Evolutionary conservation across 1,284 basidiomycete genomes (phyloP).

Genomic region (Irpex rosettiformis): DNA sequence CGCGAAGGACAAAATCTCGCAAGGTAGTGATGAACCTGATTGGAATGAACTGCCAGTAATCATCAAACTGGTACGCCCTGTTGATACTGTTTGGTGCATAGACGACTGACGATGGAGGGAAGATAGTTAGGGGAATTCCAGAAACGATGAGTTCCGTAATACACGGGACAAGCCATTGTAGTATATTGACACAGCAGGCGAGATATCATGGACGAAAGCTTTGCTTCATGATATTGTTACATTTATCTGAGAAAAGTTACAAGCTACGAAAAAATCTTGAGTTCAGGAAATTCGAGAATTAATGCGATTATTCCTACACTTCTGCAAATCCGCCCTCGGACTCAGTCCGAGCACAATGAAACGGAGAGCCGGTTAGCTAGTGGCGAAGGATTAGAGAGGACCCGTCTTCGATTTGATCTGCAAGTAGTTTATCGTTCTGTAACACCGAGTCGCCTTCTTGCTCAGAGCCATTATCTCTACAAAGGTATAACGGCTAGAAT

Average conservation of each 20-base stretch:
- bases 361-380: not conserved
- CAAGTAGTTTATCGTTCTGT: constrained; percentile 8
- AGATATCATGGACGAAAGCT: no score
- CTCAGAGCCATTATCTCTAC: constrained; percentile 11
- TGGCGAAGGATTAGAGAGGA: constrained; percentile 14
- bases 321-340: no score
- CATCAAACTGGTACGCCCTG: not conserved
- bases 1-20: not conserved
- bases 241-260: not conserved
- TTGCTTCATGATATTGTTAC: no score
- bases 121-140: not conserved
- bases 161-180: not conserved
- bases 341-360: no score
- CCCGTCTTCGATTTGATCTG: constrained; percentile 19
- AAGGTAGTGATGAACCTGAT: not conserved
- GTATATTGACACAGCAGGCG: no score
- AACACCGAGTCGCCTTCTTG: constrained; percentile 1
- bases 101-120: no score
- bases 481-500: constrained; percentile 22
- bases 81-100: not conserved
- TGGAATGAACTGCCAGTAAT: not conserved
- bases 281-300: no score
- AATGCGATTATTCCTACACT: no score
- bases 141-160: not conserved
- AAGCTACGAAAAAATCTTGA: not conserved